These are phyloP conservation scores for Kurtzmaniella cleridarum DNA, from an alignment of 805 yeast species.

Conservation along the genomic window DNA sequence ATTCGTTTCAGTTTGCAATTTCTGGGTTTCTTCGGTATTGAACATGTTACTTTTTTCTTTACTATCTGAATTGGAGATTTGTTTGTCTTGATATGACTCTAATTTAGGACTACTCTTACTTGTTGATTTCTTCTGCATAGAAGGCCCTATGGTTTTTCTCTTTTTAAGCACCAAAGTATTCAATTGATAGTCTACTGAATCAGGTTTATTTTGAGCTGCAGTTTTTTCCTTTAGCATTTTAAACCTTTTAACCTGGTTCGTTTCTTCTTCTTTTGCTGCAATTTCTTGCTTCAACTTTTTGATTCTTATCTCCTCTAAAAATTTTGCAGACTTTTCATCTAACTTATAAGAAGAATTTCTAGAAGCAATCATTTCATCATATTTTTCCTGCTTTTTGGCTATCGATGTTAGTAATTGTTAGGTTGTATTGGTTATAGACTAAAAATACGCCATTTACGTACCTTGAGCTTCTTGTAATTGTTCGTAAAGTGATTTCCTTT, in stretches of 20 bases:
- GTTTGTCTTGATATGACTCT: too few species aligned
- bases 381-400: conserved; percentile 29
- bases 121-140: too few species aligned
- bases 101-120: too few species aligned
- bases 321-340: conserved; percentile 30
- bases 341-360: conserved; percentile 38
- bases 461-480: conserved; percentile 38
- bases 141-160: too few species aligned
- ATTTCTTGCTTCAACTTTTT: conserved; percentile 14
- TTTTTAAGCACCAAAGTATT: too few species aligned
- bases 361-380: conserved; percentile 21
- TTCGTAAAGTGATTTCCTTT: conserved; percentile 36
- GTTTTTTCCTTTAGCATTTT: not conserved
- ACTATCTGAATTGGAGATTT: too few species aligned
- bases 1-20: too few species aligned
- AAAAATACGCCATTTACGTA: conserved; percentile 14
- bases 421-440: conserved; percentile 4
- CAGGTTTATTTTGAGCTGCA: too few species aligned
- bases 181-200: too few species aligned
- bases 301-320: conserved; percentile 23
- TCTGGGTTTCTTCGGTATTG: too few species aligned
- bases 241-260: conserved; percentile 13
- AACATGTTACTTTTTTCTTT: too few species aligned
- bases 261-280: conserved; percentile 16
- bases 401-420: conserved; percentile 11